A percentile compares a stretch with the other conserved stretches of the same genome.
Evolutionary conservation across 306 rosid genomes (phyloP).

Genomic region (Hippophae rhamnoides): DNA sequence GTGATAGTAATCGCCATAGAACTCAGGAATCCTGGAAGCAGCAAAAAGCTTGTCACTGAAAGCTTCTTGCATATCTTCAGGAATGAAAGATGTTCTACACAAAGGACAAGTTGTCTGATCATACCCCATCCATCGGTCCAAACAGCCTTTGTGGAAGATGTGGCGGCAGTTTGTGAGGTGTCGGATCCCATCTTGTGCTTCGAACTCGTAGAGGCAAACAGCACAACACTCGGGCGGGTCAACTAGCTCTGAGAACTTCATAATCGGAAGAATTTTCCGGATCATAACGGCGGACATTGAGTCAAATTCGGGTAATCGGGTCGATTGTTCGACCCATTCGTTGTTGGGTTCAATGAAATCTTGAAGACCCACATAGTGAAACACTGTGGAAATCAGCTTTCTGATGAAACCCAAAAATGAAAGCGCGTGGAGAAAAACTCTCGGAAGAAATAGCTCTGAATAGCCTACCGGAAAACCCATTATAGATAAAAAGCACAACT

Average conservation of each 20-base stretch:
- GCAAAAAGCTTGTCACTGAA: slow-evolving; percentile 50
- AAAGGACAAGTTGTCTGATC: slow-evolving; percentile 78
- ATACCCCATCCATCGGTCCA: slow-evolving; percentile 91
- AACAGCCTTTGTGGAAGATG: slow-evolving; percentile 60
- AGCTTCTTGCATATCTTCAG: slow-evolving; percentile 44
- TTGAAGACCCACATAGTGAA: no score
- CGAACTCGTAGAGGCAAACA: slow-evolving; percentile 67
- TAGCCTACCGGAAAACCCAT: no score
- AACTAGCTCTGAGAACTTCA: slow-evolving; percentile 48
- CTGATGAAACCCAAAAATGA: neutral
- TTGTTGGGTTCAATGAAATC: neutral
- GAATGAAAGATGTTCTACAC: slow-evolving; percentile 63
- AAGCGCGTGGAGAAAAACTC: no score
- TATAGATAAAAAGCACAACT: no score
- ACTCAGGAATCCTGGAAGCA: slow-evolving; percentile 53
- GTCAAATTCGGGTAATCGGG: slow-evolving; percentile 30
- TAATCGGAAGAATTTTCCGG: slow-evolving; percentile 53
- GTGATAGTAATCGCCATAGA: slow-evolving; percentile 29
- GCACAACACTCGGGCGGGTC: slow-evolving; percentile 66
- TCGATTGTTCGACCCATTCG: neutral
- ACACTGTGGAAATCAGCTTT: no score
- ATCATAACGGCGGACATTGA: slow-evolving; percentile 42
- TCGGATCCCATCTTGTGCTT: slow-evolving; percentile 66
- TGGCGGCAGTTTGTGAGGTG: slow-evolving; percentile 70
- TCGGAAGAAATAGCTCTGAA: no score